Conservation (phyloP, 192 early-diverging fungal species). For the Entomortierella parvispora region DNA sequence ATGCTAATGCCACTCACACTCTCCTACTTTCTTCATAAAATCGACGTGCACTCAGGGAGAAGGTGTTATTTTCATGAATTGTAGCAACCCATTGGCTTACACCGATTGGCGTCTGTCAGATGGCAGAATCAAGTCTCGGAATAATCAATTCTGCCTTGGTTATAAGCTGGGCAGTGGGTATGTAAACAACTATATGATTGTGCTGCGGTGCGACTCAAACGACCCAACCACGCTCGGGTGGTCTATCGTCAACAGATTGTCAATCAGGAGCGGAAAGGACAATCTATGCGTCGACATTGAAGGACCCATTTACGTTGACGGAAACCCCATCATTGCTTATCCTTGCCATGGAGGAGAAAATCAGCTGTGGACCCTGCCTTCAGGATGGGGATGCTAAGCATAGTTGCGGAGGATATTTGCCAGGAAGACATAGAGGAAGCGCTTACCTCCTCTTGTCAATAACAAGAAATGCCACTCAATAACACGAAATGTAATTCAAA, state of each 20-base stretch:
- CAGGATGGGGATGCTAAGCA: conserved; percentile 9
- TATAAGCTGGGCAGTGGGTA: not conserved
- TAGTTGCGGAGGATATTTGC: conserved; percentile 5
- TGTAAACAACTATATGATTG: conserved; percentile 2
- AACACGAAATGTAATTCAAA: too few relatives aligned
- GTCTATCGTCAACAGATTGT: conserved; percentile 8
- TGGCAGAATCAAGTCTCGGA: not conserved
- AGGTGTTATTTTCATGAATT: conserved; percentile 3
- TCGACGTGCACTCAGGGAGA: conserved; percentile 2
- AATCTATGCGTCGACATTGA: conserved; percentile 12
- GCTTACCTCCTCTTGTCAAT: too few relatives aligned
- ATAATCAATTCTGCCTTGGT: conserved; percentile 11
- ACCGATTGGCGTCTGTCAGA: not conserved
- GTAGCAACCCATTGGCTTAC: not conserved
- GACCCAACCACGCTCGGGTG: conserved; percentile 7
- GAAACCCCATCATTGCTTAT: conserved; percentile 13
- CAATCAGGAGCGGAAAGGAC: conserved; percentile 4
- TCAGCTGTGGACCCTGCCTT: conserved; percentile 5
- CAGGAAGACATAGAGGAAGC: not conserved
- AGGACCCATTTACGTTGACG: conserved; percentile 3
- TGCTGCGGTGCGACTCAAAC: conserved; percentile 7
- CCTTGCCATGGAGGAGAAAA: conserved; percentile 5
- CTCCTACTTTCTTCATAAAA: not conserved
- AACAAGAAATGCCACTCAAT: too few relatives aligned
- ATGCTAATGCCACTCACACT: not conserved